These are phyloP conservation scores for Taxillus chinensis DNA, from an alignment of 164 flowering plant genomes.

Conservation along the genomic window DNA sequence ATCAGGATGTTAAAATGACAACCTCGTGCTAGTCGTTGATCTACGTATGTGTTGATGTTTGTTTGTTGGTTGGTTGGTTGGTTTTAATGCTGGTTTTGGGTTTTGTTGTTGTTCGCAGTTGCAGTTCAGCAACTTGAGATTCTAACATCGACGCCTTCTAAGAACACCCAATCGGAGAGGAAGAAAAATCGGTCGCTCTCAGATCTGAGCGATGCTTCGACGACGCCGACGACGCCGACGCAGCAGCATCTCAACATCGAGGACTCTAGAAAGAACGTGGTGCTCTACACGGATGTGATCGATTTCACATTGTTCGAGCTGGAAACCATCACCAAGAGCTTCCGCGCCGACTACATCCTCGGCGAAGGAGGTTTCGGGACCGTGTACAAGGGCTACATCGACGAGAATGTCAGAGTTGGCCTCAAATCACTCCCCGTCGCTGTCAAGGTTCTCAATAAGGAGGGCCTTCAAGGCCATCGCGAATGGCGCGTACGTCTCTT, in stretches of 20 bases:
- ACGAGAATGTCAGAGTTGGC: conserved; percentile 94
- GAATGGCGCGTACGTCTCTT: conserved; percentile 76
- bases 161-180: conserved; percentile 29
- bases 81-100: neutral
- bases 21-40: neutral
- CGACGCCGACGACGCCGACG: conserved; percentile 18
- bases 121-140: conserved; percentile 20
- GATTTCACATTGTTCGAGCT: conserved; percentile 82
- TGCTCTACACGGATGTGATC: conserved; percentile 71
- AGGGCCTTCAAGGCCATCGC: conserved; percentile 96
- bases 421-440: conserved; percentile 94
- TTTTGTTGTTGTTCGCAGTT: neutral
- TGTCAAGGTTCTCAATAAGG: conserved; percentile 94
- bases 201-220: conserved; percentile 77
- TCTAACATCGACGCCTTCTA: conserved; percentile 22
- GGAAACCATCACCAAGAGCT: conserved; percentile 96
- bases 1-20: too few relatives aligned
- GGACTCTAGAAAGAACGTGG: conserved; percentile 56
- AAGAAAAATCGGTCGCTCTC: conserved; percentile 64
- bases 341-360: conserved; percentile 83
- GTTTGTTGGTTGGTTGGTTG: neutral
- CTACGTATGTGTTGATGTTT: too few relatives aligned
- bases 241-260: conserved; percentile 23
- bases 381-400: conserved; percentile 95
- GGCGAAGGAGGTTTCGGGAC: conserved; percentile 99